Base-by-base conservation (phyloP, 441 rosid genomes). In the Gossypium gossypioides region DNA sequence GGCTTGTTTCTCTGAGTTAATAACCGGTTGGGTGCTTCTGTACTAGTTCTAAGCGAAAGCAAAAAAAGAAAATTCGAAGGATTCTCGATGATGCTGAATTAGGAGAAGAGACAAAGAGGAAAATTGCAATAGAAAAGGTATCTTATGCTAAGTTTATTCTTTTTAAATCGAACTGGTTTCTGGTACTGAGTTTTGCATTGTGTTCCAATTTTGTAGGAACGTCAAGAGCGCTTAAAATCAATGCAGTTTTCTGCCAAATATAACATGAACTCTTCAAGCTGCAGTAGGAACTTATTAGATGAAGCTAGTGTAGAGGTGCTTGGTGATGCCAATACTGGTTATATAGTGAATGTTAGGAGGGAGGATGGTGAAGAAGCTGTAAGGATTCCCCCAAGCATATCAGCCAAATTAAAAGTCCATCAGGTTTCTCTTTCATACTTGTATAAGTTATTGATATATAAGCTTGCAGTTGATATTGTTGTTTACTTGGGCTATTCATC, bases 101-200 rank as follows among this genome's bases (percentile, higher is more conserved):
- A 80, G 99, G 99, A 74, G 98, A 93, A 79, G 98, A 94, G 73
- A 96, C 99, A 16, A 91, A 89, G 84, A 88, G 89, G 72, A 96
- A 96, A 88, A 96, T 94, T 73, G 99, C 98, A 67, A 91, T 96
- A 37, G 99, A 96, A 86, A 94, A 96, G 95, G 99, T 92, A 75
- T 40, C 74, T 40, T 76, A 66, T 58, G 55, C 64, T 72, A 61
- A 60, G 69, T 61, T 72, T 25, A 44, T 75, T 77, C 18, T 56
- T 68, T 29, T 77, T 63, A 60, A 13, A 64, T 74, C 13, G 21
- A 42, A 74, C 58, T 32, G 67, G 40, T 51, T 32, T 64, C 9
- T 72, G 68, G 46, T 72, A 66, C 19, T 56, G 44, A 71, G 69
- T 75, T 79, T 74, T 76, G 58, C 71, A 42, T 77, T 73, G 60